Conservation (phyloP, 139 green algal genomes). For the Tetraselmis striata region DNA sequence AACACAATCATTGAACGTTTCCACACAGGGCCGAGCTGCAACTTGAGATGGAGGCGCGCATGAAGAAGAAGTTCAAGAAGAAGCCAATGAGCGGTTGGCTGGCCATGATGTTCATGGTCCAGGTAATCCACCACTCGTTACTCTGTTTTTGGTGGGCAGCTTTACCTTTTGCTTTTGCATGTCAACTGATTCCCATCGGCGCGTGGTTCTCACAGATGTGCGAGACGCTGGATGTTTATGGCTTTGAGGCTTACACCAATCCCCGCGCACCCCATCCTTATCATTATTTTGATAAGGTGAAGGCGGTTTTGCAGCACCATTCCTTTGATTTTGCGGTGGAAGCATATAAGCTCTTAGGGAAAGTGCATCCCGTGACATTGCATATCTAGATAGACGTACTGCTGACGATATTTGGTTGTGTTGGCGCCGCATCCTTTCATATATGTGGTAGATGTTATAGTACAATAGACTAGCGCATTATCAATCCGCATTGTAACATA, state of each 20-base stretch:
- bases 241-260: constrained; percentile 10
- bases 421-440: too few relatives aligned
- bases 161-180: background rate
- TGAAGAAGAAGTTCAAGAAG: constrained; percentile 5
- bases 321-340: constrained; percentile 12
- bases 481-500: too few relatives aligned
- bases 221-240: constrained; percentile 6
- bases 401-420: too few relatives aligned
- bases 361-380: background rate
- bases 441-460: too few relatives aligned
- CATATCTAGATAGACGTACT: too few relatives aligned
- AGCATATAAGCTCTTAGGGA: constrained; percentile 3
- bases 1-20: too few relatives aligned
- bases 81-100: constrained; percentile 9
- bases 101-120: constrained; percentile 10
- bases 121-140: too few relatives aligned
- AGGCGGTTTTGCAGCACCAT: background rate
- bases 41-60: constrained; percentile 1
- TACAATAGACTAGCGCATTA: too few relatives aligned
- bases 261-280: background rate
- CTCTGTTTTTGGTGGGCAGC: background rate
- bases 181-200: background rate
- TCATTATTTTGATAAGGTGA: constrained; percentile 14
- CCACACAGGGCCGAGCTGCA: background rate
- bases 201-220: background rate